These are phyloP conservation scores for Pluteus cervinus DNA, from an alignment of 768 basidiomycete genomes.

Conservation along the genomic window DNA sequence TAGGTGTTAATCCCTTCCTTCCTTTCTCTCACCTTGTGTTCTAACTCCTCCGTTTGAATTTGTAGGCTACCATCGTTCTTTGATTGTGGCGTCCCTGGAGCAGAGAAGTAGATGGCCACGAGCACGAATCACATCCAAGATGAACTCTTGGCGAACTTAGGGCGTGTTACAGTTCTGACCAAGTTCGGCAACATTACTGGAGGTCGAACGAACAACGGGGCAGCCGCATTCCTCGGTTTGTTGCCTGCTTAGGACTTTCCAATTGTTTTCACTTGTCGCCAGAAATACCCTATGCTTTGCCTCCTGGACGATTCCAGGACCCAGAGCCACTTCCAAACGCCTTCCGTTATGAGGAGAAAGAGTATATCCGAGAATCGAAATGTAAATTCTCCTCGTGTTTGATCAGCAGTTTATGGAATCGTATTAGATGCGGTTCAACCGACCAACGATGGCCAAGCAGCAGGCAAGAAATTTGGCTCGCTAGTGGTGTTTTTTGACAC, in stretches of 20 bases:
- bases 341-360: conserved; percentile 52
- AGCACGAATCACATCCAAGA: conserved; percentile 61
- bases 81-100: too few species aligned
- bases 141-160: conserved; percentile 37
- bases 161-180: conserved; percentile 45
- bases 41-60: too few species aligned
- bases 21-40: too few species aligned
- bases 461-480: conserved; percentile 33
- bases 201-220: conserved; percentile 53
- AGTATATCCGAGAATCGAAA: conserved; percentile 53
- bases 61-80: conserved; percentile 3
- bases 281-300: conserved; percentile 74
- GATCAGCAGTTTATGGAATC: not conserved
- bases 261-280: not conserved
- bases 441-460: conserved; percentile 56
- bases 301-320: conserved; percentile 60
- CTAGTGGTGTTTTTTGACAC: not conserved
- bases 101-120: too few species aligned
- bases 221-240: conserved; percentile 60
- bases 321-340: conserved; percentile 47
- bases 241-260: conserved; percentile 1
- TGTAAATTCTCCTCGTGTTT: conserved; percentile 32
- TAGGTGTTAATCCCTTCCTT: too few species aligned
- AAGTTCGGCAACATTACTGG: conserved; percentile 51
- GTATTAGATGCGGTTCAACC: conserved; percentile 55